Base-by-base conservation (phyloP, 176 grass and related monocot species). In the Carex myosuroides region DNA sequence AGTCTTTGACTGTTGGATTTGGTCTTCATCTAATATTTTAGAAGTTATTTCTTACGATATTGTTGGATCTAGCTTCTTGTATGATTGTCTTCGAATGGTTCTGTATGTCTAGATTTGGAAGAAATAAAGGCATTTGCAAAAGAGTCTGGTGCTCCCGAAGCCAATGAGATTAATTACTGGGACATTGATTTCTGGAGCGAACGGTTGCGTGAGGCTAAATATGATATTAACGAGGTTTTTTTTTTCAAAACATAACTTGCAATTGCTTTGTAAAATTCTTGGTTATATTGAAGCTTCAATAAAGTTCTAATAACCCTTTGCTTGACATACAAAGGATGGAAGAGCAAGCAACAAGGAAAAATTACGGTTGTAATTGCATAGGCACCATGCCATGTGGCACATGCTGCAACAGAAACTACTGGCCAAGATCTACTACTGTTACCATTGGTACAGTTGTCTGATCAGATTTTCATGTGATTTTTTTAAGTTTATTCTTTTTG, bases 161-260 rank as follows among this genome's bases (percentile, higher is more conserved):
- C 91, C 80, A 89, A 89, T 90, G 89, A 94, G 70, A 26, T 97
- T 30, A 76, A 87, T 85, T 86, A 92, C 41, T 97, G 91, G 91
- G 94, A 97, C 64, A 78, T 94, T 73, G 89, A 37, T 2, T 97
- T 97, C 86, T 97, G 94, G 94, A 97, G 94, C 84, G 94, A 97
- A 85, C 87, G 94, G 35, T 84, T 97, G 42, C 72, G 91, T 72
- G 94, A 97, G 79, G 85, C 94, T 61, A 97, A 94, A 87, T 97
- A 92, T 86, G 91, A 97, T 76, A 97, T 97, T 65, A 91, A 97
- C 69, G 94, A 97, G 94, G 94, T 92, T 85, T 50, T 37, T 42
- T 83, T 42, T 83, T 86, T 60, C 3, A 59, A 18, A 18, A 4
- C 17, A 35, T 48, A 48, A 48, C 46, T 48, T 48, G 46, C 46